Conservation (phyloP, 2,329 filamentous ascomycete species). For the Dryadomyces quercivorus region DNA sequence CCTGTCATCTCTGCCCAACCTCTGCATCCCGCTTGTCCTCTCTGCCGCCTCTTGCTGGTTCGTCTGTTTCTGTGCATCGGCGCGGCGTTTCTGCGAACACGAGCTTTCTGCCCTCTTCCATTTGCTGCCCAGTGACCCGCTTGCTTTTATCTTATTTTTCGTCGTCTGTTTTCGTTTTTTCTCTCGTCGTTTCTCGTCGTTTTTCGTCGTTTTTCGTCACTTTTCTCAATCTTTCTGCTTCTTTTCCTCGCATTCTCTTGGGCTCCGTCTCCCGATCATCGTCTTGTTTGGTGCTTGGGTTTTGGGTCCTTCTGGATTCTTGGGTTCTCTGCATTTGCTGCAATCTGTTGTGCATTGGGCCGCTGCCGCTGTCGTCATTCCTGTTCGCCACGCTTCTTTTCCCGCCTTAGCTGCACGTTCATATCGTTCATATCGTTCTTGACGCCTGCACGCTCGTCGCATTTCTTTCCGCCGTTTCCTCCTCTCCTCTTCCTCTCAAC, state of each 20-base stretch:
- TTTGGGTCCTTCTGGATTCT: slow-evolving; percentile 1
- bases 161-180: neutral
- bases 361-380: neutral
- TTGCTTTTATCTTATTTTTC: neutral
- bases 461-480: neutral
- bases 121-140: neutral
- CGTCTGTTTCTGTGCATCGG: neutral
- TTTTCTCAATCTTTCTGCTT: neutral
- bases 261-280: neutral
- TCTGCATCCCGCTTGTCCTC: neutral
- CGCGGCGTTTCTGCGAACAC: neutral
- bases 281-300: neutral
- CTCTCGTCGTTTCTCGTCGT: neutral
- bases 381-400: neutral
- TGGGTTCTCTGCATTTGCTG: neutral
- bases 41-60: neutral
- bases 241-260: neutral
- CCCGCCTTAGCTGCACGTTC: neutral
- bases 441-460: neutral
- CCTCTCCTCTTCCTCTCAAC: neutral
- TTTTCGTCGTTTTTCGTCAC: slow-evolving; percentile 12
- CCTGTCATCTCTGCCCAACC: neutral
- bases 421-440: neutral
- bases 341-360: neutral
- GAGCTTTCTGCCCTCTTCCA: neutral